Conservation (phyloP, 2,329 filamentous ascomycete genomes). For the Exserohilum rostratum region DNA sequence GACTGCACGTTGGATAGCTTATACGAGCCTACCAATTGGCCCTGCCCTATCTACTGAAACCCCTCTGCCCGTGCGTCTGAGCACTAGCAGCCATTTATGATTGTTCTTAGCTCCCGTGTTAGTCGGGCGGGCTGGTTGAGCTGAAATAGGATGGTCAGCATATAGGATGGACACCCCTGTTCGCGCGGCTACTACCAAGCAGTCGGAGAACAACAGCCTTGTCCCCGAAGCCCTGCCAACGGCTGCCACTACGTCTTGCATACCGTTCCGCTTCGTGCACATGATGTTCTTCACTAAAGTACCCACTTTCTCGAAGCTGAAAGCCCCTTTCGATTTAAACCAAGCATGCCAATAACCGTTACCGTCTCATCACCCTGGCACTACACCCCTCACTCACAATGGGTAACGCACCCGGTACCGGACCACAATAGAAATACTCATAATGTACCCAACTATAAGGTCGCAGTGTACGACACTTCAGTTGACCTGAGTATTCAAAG, state of each 20-base stretch:
- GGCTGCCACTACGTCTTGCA: background rate
- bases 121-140: background rate
- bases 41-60: background rate
- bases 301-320: slow-evolving; percentile 22
- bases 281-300: background rate
- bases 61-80: background rate
- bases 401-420: slow-evolving; percentile 11
- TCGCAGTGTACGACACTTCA: background rate
- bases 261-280: background rate
- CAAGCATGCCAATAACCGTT: slow-evolving; percentile 24
- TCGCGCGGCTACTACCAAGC: background rate
- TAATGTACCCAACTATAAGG: slow-evolving; percentile 3
- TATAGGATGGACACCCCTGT: background rate
- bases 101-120: background rate
- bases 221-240: background rate
- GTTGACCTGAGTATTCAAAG: background rate
- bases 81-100: background rate
- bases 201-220: background rate
- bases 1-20: background rate
- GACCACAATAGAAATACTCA: slow-evolving; percentile 30
- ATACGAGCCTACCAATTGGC: background rate
- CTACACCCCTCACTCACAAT: slow-evolving; percentile 21
- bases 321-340: slow-evolving; percentile 24
- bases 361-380: slow-evolving; percentile 24
- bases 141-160: background rate